Evolutionary conservation across 495 filamentous ascomycete species (phyloP), one percentile per base, ranked within the genome.

Genomic region (Aspergillus sclerotiicarbonarius): DNA sequence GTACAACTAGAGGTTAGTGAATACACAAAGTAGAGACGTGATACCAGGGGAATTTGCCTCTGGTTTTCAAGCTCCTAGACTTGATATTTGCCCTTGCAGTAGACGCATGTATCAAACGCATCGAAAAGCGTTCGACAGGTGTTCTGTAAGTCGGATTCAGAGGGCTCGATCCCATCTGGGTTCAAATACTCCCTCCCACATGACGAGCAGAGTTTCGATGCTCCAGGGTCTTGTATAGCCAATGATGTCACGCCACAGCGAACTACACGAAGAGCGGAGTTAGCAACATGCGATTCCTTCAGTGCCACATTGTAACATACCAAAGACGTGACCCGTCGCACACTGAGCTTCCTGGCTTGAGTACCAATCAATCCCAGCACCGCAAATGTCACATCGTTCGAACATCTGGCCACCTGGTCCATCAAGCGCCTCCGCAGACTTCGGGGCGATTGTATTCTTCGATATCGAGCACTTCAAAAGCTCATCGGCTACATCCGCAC

Each of bases 231-330:
- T 64, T 83, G 78, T 6, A 87, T 82, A 6, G 81, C 70, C 44
- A 83, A 54, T 41, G 81, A 80, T 2, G 78, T 82, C 41, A 87
- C 56, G 25, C 68, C 74, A 65, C 84, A 87, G 33, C 84, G 76
- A n/a, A 69, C 81, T 82, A 62, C 37, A 29, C 31, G 35, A 6
- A 33, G 29, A 50, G n/a, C 20, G 2, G 15, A 8, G 18, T 56
- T 52, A 59, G 51, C 33, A 8, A 44, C 0, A 20, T 45, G 8
- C 6, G 18, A 8, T 6, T 51, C 10, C 12, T 19, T 19, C 20
- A 10, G 15, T 21, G 48, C 15, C 16, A 37, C 32, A 13, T 25
- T 29, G 20, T 37, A 25, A 63, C 70, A 51, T 68, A 81, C 78
- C 67, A 49, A 77, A 83, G n/a, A 76, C 53, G 68, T 84, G 82